phyloP scores from a whole-genome alignment of 2,329 filamentous ascomycete genomes.

The Botrytis sinoallii region DNA sequence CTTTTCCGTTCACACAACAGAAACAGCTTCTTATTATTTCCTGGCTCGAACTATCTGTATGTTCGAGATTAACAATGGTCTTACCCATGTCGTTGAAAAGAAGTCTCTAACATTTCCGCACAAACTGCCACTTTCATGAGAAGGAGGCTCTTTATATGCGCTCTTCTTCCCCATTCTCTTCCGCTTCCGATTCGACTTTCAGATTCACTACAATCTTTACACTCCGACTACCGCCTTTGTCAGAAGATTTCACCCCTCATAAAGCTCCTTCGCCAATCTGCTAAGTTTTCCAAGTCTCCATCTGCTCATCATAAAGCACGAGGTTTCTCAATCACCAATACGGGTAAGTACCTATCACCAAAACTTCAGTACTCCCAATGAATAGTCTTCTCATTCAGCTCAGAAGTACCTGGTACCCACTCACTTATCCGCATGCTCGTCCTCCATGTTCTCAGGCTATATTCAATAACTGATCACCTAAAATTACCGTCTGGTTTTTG shows the following conservation, averaged over 20 bases:
- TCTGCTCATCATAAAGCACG: background rate
- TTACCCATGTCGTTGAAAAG: background rate
- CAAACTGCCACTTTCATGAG: background rate
- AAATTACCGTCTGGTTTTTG: no score
- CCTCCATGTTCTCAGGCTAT: no score
- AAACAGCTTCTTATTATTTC: background rate
- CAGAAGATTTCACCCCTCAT: background rate
- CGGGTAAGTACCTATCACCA: background rate
- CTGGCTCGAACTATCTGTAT: background rate
- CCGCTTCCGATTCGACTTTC: background rate
- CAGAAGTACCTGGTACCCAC: no score
- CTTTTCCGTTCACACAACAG: fast-evolving
- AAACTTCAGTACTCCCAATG: background rate
- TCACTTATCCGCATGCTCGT: no score
- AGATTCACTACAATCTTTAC: background rate
- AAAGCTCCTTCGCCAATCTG: background rate
- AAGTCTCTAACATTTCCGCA: fast-evolving
- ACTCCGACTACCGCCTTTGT: background rate
- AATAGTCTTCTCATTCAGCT: background rate
- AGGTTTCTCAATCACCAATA: background rate
- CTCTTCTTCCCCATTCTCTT: background rate
- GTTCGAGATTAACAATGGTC: background rate
- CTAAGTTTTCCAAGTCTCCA: background rate
- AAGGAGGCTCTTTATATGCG: background rate
- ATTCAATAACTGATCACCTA: no score